Evolutionary conservation across 2,329 filamentous ascomycete genomes (phyloP).

Genomic region (Aureobasidium sp.): DNA sequence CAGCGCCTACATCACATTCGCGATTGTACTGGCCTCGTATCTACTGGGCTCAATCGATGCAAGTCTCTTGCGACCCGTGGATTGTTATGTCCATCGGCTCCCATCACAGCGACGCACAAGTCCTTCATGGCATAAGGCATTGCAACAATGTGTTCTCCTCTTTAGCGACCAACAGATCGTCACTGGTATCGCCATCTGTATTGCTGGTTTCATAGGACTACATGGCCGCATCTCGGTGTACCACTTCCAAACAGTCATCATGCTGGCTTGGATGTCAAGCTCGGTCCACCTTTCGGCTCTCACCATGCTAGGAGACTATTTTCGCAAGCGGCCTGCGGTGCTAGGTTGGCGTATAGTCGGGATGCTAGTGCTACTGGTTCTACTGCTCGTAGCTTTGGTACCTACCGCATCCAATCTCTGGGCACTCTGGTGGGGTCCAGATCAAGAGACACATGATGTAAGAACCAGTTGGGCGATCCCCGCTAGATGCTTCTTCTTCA

Average conservation of each 20-base stretch:
- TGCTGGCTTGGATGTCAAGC: conserved; percentile 24
- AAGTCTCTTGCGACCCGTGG: not conserved
- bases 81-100: not conserved
- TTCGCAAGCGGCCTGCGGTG: conserved; percentile 12
- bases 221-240: conserved; percentile 19
- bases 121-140: not conserved
- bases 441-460: not conserved
- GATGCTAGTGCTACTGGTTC: conserved; percentile 17
- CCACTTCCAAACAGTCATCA: conserved; percentile 20
- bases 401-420: conserved; percentile 18
- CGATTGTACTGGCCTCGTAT: conserved; percentile 15
- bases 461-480: conserved; percentile 9
- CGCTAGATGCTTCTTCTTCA: conserved; percentile 9
- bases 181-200: conserved; percentile 21
- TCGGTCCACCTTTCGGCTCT: conserved; percentile 21
- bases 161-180: conserved; percentile 25
- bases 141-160: conserved; percentile 14
- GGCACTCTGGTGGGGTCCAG: conserved; percentile 5
- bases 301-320: conserved; percentile 14
- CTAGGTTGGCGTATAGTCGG: conserved; percentile 17
- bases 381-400: conserved; percentile 18
- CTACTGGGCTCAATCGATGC: not conserved
- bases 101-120: conserved; percentile 1
- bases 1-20: conserved; percentile 17
- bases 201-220: conserved; percentile 17